Base-by-base conservation (phyloP, 2,329 filamentous ascomycete genomes). In the Cladosporium sphaerospermum region DNA sequence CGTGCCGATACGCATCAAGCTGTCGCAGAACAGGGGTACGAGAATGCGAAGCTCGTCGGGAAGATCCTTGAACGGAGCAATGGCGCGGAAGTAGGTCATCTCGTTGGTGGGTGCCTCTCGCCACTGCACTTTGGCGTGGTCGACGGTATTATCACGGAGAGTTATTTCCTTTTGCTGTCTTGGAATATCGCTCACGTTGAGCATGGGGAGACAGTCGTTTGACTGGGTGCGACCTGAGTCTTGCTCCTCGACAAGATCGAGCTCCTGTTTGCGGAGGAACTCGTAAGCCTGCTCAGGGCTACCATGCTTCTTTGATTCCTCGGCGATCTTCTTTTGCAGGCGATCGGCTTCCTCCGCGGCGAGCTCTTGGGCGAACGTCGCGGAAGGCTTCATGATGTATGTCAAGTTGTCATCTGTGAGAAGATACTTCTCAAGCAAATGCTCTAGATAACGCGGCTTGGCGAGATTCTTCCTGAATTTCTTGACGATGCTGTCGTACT, bases 31-130 rank as follows among this genome's bases (percentile, higher is more conserved):
- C 0, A 99, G 75, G 0, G 93, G 93, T 45, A 97, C 81, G 54
- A 97, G 76, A 61, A 88, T 78, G 49, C 93, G 82, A 49, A 97
- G 78, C 57, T 96, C 89, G 56, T 92, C 85, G 0, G 92, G 89
- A 11, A 99, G 74, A 56, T 86, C 82, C 42, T 88, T 79, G 52
- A 97, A 77, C 0, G 81, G 78, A 66, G 95, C 90, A 68, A 97
- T 81, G 3, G 89, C 90, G 55, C 91, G 85, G 75, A 99, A 96
- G 68, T 99, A 99, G 1, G 92, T 97, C 54, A 99, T 74, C 0
- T 93, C 93, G 63, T 99, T 99, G 0, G 93, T 99, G 2, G 89
- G 88, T 7, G 91, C 89, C 69, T 95, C 89, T 47, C 86, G 85
- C 90, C 91, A 96, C 63, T 96, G 88, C 3, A 93, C 82, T 43